These are phyloP conservation scores for Kuraishia piskuri DNA, from an alignment of 805 yeast species.

Conservation along the genomic window DNA sequence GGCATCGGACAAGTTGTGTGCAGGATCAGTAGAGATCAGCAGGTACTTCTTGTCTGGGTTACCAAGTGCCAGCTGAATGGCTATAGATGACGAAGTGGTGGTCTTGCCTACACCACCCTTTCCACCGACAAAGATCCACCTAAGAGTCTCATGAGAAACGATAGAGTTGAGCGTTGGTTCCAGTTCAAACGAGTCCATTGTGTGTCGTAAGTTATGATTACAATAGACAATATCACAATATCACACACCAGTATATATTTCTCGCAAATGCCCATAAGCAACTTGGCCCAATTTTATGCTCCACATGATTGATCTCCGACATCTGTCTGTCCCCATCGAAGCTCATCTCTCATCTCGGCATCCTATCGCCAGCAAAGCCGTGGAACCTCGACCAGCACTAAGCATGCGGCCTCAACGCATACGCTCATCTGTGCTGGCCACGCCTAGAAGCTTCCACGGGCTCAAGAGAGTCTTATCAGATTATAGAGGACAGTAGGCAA, in stretches of 20 bases:
- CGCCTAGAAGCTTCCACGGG: no score
- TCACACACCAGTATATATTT: no score
- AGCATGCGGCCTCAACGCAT: neutral
- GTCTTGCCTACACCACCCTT: slow-evolving; percentile 99
- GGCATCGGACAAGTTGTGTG: slow-evolving; percentile 95
- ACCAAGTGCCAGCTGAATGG: slow-evolving; percentile 82
- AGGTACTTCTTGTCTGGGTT: slow-evolving; percentile 78
- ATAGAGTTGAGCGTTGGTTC: slow-evolving; percentile 69
- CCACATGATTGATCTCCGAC: neutral
- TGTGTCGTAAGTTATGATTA: neutral
- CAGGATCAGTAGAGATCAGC: slow-evolving; percentile 95
- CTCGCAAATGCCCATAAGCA: no score
- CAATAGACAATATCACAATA: no score
- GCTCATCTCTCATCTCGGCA: neutral
- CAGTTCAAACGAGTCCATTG: slow-evolving; percentile 41
- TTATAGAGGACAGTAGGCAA: no score
- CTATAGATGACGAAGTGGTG: slow-evolving; percentile 91
- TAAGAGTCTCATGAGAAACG: slow-evolving; percentile 56
- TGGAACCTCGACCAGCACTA: neutral
- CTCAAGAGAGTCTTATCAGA: no score
- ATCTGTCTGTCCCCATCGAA: neutral
- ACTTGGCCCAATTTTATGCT: no score
- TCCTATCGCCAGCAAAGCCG: neutral
- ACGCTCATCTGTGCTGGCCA: no score
- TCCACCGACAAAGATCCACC: slow-evolving; percentile 98